Base-by-base conservation (phyloP, 2,329 filamentous ascomycete genomes). In the Colletotrichum chrysophilum region DNA sequence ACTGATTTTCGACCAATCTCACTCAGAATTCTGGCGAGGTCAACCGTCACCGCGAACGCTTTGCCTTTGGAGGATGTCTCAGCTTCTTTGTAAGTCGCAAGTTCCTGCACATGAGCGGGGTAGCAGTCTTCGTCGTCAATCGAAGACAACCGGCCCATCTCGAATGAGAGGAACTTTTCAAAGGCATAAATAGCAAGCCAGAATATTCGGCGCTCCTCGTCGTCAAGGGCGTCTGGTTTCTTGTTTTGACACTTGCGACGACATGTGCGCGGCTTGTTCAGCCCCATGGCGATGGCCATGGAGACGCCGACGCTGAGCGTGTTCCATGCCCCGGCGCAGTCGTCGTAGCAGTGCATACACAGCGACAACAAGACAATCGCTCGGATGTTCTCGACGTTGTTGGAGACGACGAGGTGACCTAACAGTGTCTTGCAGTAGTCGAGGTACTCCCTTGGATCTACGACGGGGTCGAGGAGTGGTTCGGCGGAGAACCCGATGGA, bases 301-400 rank as follows among this genome's bases (percentile, higher is more conserved):
- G 78, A 73, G 13, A 81, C 77, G 0, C 79, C 78, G 8, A 79
- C 77, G 7, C 77, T 78, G n/a, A 78, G 58, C 4, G 78, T 69
- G 12, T 81, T 79, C 79, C 79, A 81, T 1, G 78, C 75, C 58
- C 78, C 79, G 3, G 79, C 79, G 34, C 79, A 79, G 16, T 79
- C 78, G 13, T 71, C 70, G 18, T 77, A 76, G 8, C 76, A 76
- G 26, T 78, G 66, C 9, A 80, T 71, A 4, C 75, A 76, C 0
- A 80, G 30, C 1, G 76, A 64, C 12, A 80, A 34, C 1, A 81
- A 60, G 3, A 78, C 62, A 2, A 80, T 68, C 4, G 78, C 76
- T 43, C 80, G 78, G 3, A 80, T 76, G 38, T 77, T 80, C 2
- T 66, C 58, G 5, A 72, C 52, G 55, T 77, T 76, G 5, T 79